Evolutionary conservation across 495 filamentous ascomycete genomes (phyloP).

Genomic region (Tuber microsphaerosporum): DNA sequence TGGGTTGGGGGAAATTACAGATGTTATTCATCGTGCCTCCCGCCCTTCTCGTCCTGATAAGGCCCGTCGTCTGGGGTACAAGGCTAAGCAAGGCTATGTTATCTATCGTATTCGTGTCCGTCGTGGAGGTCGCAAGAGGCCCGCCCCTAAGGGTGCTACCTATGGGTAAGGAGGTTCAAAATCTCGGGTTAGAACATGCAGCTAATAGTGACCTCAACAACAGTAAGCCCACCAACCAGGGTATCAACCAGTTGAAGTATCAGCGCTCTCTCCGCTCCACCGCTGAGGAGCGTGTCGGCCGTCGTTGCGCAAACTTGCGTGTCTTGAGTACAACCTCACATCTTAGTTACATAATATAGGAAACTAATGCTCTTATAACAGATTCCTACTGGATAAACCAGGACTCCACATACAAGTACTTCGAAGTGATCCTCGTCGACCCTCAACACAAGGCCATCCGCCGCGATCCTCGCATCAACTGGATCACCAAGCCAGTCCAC

Average conservation of each 20-base stretch:
- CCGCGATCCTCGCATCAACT: conserved; percentile 98
- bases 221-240: conserved; percentile 99
- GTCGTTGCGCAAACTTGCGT: conserved; percentile 94
- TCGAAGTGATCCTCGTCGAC: conserved; percentile 98
- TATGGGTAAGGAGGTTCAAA: conserved; percentile 60
- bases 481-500: conserved; percentile 98
- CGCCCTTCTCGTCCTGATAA: conserved; percentile 98
- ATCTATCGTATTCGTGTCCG: conserved; percentile 98
- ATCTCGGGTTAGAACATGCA: background rate
- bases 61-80: conserved; percentile 98
- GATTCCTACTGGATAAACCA: conserved; percentile 99
- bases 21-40: conserved; percentile 98
- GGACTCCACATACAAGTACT: conserved; percentile 99
- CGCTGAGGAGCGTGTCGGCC: conserved; percentile 98
- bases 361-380: background rate
- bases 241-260: conserved; percentile 99
- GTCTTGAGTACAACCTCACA: conserved; percentile 58
- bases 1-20: conserved; percentile 44
- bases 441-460: conserved; percentile 99
- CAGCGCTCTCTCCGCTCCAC: conserved; percentile 95
- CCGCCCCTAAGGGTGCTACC: conserved; percentile 89
- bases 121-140: conserved; percentile 93
- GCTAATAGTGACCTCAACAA: conserved; percentile 17
- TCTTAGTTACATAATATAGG: background rate
- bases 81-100: conserved; percentile 99